These are phyloP conservation scores for Ascochyta pisi DNA, from an alignment of 2,329 filamentous ascomycete genomes.

Conservation along the genomic window DNA sequence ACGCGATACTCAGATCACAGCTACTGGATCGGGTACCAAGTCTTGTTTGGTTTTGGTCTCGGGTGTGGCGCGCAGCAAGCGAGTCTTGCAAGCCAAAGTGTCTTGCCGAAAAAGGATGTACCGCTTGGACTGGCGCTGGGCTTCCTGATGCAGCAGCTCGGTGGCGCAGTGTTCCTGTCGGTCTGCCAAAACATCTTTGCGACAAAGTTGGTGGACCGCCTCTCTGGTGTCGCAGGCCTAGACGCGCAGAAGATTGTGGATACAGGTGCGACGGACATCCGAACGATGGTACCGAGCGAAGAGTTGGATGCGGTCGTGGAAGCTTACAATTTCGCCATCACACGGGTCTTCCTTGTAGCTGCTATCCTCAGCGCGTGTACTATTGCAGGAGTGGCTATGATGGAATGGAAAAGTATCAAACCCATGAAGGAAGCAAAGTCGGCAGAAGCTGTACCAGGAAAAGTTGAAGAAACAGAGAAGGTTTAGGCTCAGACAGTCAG, in stretches of 20 bases:
- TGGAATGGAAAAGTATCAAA: constrained; percentile 69
- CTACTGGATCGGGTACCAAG: constrained; percentile 44
- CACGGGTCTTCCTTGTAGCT: constrained; percentile 64
- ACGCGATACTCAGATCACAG: constrained; percentile 33
- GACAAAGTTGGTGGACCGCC: constrained; percentile 25
- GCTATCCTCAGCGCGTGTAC: constrained; percentile 61
- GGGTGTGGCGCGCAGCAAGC: constrained; percentile 54
- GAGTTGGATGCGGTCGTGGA: constrained; percentile 61
- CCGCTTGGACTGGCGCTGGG: constrained; percentile 44
- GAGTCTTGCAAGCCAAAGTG: constrained; percentile 50
- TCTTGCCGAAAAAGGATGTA: constrained; percentile 48
- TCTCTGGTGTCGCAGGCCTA: constrained; percentile 32
- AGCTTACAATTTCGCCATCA: constrained; percentile 69
- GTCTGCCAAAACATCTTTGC: constrained; percentile 53
- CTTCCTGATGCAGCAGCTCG: constrained; percentile 55
- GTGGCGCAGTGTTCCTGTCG: constrained; percentile 55
- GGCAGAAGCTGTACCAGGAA: neutral
- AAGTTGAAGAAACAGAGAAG: neutral
- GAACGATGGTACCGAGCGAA: constrained; percentile 57
- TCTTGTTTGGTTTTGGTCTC: constrained; percentile 45
- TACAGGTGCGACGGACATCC: constrained; percentile 64
- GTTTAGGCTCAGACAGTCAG: neutral
- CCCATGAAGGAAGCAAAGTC: constrained; percentile 48
- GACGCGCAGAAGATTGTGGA: constrained; percentile 25
- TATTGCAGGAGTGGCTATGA: constrained; percentile 59